These are phyloP conservation scores for Aspergillus nomiae DNA, from an alignment of 2,329 filamentous ascomycete genomes.

Conservation along the genomic window DNA sequence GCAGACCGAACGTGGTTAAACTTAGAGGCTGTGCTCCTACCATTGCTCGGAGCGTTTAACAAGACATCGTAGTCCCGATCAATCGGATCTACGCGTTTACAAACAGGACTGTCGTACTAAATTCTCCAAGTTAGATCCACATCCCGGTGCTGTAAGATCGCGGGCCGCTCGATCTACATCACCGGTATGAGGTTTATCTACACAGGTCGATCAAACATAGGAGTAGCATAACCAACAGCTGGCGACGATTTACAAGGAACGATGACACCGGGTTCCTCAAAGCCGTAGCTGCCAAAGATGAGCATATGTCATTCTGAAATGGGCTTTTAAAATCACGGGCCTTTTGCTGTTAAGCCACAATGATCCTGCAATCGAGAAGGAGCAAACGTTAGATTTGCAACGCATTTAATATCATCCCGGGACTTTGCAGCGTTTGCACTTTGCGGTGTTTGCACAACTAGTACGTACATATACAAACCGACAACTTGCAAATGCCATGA, in stretches of 20 bases:
- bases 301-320: background rate
- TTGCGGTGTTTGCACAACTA: background rate
- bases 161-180: background rate
- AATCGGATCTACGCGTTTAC: background rate
- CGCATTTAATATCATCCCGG: background rate
- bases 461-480: background rate
- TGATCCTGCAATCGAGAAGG: background rate
- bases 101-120: background rate
- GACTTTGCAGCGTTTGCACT: too few species aligned
- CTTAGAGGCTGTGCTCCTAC: background rate
- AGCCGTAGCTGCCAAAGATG: background rate
- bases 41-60: background rate
- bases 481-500: background rate
- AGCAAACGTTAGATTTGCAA: background rate
- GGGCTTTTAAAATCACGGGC: background rate
- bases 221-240: background rate
- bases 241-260: background rate
- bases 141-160: background rate
- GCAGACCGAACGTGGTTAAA: background rate
- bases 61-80: background rate
- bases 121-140: background rate
- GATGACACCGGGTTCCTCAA: background rate
- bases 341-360: background rate
- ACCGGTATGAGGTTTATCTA: background rate
- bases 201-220: background rate